Conservation (phyloP, 371 early-diverging fungal species). For the Lichtheimia ornata region DNA sequence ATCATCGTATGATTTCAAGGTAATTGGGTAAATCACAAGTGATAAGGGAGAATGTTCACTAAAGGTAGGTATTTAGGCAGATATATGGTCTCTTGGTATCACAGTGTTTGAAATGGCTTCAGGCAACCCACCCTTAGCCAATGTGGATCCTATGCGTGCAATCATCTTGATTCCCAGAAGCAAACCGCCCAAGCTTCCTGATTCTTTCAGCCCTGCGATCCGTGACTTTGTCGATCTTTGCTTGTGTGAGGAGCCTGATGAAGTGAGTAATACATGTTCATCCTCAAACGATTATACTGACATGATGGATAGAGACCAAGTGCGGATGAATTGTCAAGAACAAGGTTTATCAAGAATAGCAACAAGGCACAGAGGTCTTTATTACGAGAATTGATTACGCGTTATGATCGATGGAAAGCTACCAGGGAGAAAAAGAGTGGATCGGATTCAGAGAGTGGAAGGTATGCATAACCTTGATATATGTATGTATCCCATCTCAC, state of each 20-base stretch:
- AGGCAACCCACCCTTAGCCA: constrained; percentile 93
- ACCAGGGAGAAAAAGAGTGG: constrained; percentile 43
- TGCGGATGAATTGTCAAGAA: constrained; percentile 60
- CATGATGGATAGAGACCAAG: constrained; percentile 22
- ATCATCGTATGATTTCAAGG: constrained; percentile 77
- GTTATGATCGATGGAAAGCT: constrained; percentile 55
- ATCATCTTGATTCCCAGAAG: constrained; percentile 83
- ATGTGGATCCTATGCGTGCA: constrained; percentile 90
- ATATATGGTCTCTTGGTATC: constrained; percentile 95
- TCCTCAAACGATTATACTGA: neutral
- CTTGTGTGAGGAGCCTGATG: constrained; percentile 83
- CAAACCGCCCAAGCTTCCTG: constrained; percentile 74
- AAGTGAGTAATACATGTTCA: constrained; percentile 40
- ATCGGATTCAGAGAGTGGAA: constrained; percentile 45
- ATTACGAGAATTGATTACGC: constrained; percentile 50
- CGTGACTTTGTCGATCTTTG: constrained; percentile 91
- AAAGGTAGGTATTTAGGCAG: constrained; percentile 49
- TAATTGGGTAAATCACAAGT: constrained; percentile 15
- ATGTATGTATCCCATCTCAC: neutral
- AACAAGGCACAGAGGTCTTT: constrained; percentile 46
- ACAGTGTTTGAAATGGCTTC: constrained; percentile 95
- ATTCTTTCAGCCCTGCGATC: constrained; percentile 71
- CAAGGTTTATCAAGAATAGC: constrained; percentile 57
- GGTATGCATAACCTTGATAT: constrained; percentile 26
- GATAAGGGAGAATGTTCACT: no score